Percentiles rank a stretch among this genome's conserved stretches.
phyloP scores from a whole-genome alignment of 148 eudicot species.

The Suaeda aralocaspica region DNA sequence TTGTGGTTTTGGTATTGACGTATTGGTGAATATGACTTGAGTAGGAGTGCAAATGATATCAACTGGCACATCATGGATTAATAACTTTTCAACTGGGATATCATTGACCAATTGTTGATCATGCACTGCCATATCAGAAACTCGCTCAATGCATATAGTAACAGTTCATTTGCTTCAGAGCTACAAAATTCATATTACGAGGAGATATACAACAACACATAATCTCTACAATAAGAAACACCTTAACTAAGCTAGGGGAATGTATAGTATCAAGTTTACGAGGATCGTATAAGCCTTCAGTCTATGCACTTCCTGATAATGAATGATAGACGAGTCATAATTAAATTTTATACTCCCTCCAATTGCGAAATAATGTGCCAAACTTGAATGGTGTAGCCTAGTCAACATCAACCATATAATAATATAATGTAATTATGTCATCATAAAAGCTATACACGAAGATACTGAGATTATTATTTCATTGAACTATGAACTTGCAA shows the following conservation, averaged over 20 bases:
- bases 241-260: not conserved
- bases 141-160: not conserved
- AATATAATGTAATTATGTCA: not conserved
- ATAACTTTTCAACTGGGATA: slow-evolving; percentile 66
- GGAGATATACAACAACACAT: too few species aligned
- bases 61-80: slow-evolving; percentile 88
- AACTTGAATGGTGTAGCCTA: not conserved
- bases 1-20: slow-evolving; percentile 79
- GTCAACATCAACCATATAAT: not conserved
- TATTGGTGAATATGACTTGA: slow-evolving; percentile 68
- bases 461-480: not conserved
- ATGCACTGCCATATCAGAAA: slow-evolving; percentile 48
- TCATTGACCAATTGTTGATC: slow-evolving; percentile 84
- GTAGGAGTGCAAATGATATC: slow-evolving; percentile 96
- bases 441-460: not conserved
- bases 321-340: not conserved
- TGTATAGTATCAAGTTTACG: not conserved
- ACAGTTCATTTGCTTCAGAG: too few species aligned
- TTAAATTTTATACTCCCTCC: not conserved
- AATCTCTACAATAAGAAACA: too few species aligned
- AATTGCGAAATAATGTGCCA: not conserved
- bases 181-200: too few species aligned
- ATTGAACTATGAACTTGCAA: not conserved
- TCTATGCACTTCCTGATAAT: not conserved
- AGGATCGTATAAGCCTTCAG: not conserved